Conservation (phyloP, 2,329 filamentous ascomycete genomes). For the Monilinia fructicola region DNA sequence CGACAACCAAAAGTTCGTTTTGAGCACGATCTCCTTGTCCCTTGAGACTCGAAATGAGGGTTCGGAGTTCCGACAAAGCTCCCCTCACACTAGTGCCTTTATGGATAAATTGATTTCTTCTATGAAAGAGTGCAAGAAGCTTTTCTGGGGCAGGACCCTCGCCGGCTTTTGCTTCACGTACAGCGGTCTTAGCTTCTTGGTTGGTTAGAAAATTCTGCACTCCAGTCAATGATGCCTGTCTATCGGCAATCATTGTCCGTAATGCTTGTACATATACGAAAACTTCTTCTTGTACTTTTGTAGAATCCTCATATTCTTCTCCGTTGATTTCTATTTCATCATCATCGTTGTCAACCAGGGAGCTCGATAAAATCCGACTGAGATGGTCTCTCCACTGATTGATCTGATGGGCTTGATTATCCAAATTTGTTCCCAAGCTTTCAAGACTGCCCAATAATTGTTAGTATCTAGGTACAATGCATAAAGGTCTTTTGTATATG, state of each 20-base stretch:
- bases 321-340: conserved; percentile 74
- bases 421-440: conserved; percentile 66
- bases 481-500: background rate
- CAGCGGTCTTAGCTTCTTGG: conserved; percentile 62
- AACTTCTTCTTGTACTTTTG: conserved; percentile 83
- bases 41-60: conserved; percentile 58
- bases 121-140: conserved; percentile 52
- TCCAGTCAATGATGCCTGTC: conserved; percentile 73
- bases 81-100: conserved; percentile 64
- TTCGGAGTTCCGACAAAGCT: conserved; percentile 67
- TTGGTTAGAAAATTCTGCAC: conserved; percentile 72
- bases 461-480: background rate
- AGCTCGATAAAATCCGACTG: conserved; percentile 67
- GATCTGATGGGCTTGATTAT: conserved; percentile 69
- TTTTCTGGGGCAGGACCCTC: conserved; percentile 71
- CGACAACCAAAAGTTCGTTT: conserved; percentile 65
- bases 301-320: conserved; percentile 86
- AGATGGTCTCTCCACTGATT: conserved; percentile 74
- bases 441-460: conserved; percentile 58
- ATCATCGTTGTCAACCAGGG: conserved; percentile 84
- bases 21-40: conserved; percentile 60
- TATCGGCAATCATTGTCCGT: conserved; percentile 73
- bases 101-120: conserved; percentile 52
- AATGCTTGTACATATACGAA: conserved; percentile 82
- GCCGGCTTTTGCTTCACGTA: conserved; percentile 58